A percentile compares a stretch with the other conserved stretches of the same genome.
Evolutionary conservation across 2,329 filamentous ascomycete genomes (phyloP).

Genomic region (Penicillium sp.): DNA sequence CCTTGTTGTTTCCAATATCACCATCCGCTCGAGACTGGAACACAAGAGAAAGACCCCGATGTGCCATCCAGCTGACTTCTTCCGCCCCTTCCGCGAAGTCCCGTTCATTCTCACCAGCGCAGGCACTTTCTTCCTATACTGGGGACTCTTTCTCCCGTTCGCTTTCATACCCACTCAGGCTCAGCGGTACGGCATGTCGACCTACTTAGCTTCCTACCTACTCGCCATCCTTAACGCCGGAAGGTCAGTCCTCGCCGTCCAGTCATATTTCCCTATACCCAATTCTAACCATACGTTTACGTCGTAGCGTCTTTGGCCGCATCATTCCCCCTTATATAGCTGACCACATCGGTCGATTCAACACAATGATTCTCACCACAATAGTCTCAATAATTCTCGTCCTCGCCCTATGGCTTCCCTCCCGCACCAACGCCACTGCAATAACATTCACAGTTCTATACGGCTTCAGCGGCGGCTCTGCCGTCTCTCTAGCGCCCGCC

Average conservation of each 20-base stretch:
- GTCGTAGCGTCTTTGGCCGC: slow-evolving; percentile 57
- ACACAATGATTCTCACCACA: slow-evolving; percentile 24
- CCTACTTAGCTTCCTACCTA: slow-evolving; percentile 56
- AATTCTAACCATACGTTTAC: not conserved
- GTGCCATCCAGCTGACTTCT: slow-evolving; percentile 17
- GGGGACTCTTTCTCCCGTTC: slow-evolving; percentile 30
- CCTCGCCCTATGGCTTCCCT: slow-evolving; percentile 62
- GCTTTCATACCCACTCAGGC: slow-evolving; percentile 22
- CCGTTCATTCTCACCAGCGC: slow-evolving; percentile 25
- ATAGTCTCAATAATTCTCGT: slow-evolving; percentile 16
- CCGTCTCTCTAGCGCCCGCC: slow-evolving; percentile 64
- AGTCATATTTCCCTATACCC: not conserved
- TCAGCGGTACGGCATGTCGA: slow-evolving; percentile 19
- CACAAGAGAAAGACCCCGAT: slow-evolving; percentile 12
- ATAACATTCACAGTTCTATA: slow-evolving; percentile 71
- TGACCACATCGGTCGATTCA: slow-evolving; percentile 52
- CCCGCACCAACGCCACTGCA: slow-evolving; percentile 59
- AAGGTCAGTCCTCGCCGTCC: slow-evolving; percentile 22
- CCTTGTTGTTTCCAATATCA: slow-evolving; percentile 53
- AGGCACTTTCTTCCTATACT: slow-evolving; percentile 47
- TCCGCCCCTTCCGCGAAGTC: slow-evolving; percentile 17
- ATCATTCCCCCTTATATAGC: slow-evolving; percentile 60
- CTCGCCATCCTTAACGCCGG: slow-evolving; percentile 59
- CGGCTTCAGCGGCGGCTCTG: slow-evolving; percentile 71
- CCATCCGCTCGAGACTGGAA: slow-evolving; percentile 53